Percentiles rank a stretch among this genome's conserved stretches.
These are phyloP conservation scores for Tulasnella sp. DNA, from an alignment of 768 basidiomycete genomes.

Conservation along the genomic window DNA sequence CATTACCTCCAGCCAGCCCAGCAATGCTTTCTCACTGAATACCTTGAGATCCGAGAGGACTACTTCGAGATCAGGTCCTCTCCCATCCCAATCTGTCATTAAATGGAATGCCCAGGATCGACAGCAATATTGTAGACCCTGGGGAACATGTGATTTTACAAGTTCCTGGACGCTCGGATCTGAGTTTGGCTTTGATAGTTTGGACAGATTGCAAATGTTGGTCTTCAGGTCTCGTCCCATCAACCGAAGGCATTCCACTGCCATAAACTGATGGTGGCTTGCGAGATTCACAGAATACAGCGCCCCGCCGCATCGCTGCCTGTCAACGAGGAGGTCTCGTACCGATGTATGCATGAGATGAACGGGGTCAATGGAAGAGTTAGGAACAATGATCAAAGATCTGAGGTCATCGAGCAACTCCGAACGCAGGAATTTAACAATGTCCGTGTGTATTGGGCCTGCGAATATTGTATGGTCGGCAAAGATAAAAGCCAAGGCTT, in stretches of 20 bases:
- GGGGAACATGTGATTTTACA: background rate
- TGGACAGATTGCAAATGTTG: background rate
- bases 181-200: background rate
- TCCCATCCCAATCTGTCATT: too few relatives aligned
- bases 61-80: too few relatives aligned
- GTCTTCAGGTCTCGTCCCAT: background rate
- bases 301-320: background rate
- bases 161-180: background rate
- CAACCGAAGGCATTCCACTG: background rate
- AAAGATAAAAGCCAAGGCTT: background rate
- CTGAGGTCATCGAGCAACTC: background rate
- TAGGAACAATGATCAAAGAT: background rate
- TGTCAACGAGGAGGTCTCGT: background rate
- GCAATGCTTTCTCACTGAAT: too few relatives aligned
- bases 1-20: too few relatives aligned
- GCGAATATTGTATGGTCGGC: background rate
- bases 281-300: background rate
- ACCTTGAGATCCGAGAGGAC: too few relatives aligned
- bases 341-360: background rate
- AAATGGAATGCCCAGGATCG: background rate
- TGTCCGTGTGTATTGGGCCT: background rate
- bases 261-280: background rate
- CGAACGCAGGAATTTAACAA: background rate
- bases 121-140: background rate
- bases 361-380: background rate